phyloP scores from a whole-genome alignment of 768 basidiomycete genomes.

The Amanita pallidorosea region DNA sequence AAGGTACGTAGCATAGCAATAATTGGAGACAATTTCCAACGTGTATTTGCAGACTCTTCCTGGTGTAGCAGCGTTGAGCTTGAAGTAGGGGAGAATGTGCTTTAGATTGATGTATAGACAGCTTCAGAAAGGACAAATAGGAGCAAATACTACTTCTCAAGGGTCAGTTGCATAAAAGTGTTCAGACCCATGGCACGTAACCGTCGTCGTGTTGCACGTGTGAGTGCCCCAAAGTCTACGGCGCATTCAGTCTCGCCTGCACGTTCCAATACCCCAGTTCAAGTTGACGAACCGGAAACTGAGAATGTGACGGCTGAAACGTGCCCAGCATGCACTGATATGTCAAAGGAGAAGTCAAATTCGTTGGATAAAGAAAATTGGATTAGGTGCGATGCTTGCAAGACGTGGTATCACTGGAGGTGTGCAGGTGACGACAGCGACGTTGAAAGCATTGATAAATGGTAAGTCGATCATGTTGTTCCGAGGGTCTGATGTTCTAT shows the following conservation, averaged over 20 bases:
- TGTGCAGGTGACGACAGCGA: slow-evolving; percentile 62
- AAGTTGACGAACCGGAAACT: slow-evolving; percentile 15
- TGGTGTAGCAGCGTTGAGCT: slow-evolving; percentile 84
- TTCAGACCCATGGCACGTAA: slow-evolving; percentile 28
- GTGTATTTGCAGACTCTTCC: slow-evolving; percentile 55
- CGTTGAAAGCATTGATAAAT: slow-evolving; percentile 65
- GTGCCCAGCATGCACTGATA: slow-evolving; percentile 44
- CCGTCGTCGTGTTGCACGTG: slow-evolving; percentile 32
- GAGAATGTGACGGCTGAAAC: slow-evolving; percentile 13
- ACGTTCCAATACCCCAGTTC: slow-evolving; percentile 18
- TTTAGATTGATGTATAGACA: neutral
- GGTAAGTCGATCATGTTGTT: slow-evolving; percentile 29
- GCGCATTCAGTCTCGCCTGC: slow-evolving; percentile 13
- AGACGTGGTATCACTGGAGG: slow-evolving; percentile 77
- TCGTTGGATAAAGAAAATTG: slow-evolving; percentile 58
- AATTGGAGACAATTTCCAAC: slow-evolving; percentile 7
- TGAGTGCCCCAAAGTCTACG: slow-evolving; percentile 22
- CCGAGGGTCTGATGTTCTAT: neutral
- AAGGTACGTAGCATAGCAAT: slow-evolving; percentile 47
- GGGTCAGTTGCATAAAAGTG: neutral
- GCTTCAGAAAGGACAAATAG: neutral
- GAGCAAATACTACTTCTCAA: neutral
- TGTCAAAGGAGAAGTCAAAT: slow-evolving; percentile 18
- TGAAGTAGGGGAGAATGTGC: slow-evolving; percentile 34
- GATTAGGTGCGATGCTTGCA: slow-evolving; percentile 77